phyloP scores from a whole-genome alignment of 2,329 filamentous ascomycete genomes.

The Didymella pinodella region DNA sequence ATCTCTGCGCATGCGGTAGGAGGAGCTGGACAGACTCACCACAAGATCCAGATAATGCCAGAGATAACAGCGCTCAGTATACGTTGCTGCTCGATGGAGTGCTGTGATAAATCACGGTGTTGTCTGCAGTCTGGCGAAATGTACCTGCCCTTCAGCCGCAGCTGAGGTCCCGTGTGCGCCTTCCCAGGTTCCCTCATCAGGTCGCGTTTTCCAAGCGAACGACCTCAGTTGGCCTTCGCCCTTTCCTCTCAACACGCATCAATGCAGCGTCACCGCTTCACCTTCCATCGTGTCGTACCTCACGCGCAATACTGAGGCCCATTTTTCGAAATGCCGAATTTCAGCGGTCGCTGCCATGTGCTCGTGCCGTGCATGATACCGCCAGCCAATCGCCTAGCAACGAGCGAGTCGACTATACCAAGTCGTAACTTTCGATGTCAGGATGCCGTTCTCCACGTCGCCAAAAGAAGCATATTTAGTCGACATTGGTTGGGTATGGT shows the following conservation, averaged over 20 bases:
- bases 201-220: neutral
- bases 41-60: neutral
- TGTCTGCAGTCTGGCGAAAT: neutral
- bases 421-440: slow-evolving; percentile 7
- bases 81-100: neutral
- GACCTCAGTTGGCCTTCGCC: neutral
- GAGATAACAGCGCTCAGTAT: neutral
- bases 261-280: slow-evolving; percentile 51
- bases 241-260: neutral
- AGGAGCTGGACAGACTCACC: neutral
- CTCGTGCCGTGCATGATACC: slow-evolving; percentile 1
- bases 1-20: neutral
- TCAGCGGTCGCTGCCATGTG: slow-evolving; percentile 4
- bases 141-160: neutral
- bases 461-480: slow-evolving; percentile 16
- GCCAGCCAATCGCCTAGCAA: slow-evolving; percentile 4
- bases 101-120: neutral
- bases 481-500: neutral
- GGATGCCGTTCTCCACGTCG: slow-evolving; percentile 3
- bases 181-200: neutral
- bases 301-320: neutral
- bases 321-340: slow-evolving; percentile 6
- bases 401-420: slow-evolving; percentile 4
- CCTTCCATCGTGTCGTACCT: neutral
- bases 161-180: neutral